phyloP scores from a whole-genome alignment of 495 filamentous ascomycete species.

The Cenococcum geophilum region DNA sequence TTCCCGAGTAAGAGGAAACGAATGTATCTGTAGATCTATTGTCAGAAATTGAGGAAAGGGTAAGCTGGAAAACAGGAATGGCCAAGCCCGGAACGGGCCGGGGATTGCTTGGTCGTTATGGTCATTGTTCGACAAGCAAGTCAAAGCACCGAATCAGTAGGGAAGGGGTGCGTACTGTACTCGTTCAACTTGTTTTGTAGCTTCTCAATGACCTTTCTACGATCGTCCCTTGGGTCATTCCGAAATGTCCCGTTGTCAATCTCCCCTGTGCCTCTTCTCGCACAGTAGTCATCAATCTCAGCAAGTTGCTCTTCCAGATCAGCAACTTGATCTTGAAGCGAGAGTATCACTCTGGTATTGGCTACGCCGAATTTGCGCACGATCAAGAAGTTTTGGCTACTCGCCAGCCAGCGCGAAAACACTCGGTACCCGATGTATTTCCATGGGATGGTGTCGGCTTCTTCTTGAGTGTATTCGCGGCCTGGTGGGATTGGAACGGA shows the following conservation, averaged over 20 bases:
- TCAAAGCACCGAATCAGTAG: no score
- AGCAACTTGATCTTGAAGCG: neutral
- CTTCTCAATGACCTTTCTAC: neutral
- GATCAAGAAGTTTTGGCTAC: neutral
- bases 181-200: neutral
- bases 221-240: neutral
- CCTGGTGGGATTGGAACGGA: no score
- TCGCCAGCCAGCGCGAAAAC: neutral
- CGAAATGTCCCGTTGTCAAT: neutral
- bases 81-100: no score
- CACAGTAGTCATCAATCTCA: neutral
- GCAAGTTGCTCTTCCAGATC: neutral
- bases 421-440: neutral
- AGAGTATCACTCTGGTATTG: neutral
- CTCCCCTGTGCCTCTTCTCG: neutral
- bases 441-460: no score
- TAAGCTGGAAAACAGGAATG: no score
- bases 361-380: neutral
- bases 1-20: no score
- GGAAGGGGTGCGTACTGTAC: no score
- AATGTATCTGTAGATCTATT: no score
- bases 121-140: no score
- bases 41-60: no score
- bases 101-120: no score
- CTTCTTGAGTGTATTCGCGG: no score